Base-by-base conservation (phyloP, 148 eudicot genomes). In the Dianthus caryophyllus region DNA sequence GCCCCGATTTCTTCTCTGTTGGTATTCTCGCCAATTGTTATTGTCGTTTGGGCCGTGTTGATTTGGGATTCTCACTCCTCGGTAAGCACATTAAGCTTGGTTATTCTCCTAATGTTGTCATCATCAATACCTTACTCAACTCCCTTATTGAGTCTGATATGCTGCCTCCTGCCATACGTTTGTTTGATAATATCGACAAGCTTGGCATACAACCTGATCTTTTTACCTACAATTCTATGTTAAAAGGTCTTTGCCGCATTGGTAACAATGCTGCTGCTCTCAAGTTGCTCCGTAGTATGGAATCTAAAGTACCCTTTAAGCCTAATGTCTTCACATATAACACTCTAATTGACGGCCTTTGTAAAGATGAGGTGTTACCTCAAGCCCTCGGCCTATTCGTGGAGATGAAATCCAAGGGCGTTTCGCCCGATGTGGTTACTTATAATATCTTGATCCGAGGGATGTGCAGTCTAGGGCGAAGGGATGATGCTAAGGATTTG, bases 401-500 rank as follows among this genome's bases (percentile, higher is more conserved):
- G 43, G 62, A 58, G 62, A 58, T 58, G 62, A 58, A 58, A 58
- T 6, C 22, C 41, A 58, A 58, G 62, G 62, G 62, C 38, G 17
- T 58, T 31, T 58, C 7, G 2, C 62, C 66, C 11, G 2, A 24
- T 41, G 64, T 39, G 0, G 60, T 71, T 6, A 61, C 67, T 2
- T 71, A 71, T 20, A 71, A 15, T 60, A 13, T 48, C 36, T 41
- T 63, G 1, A 24, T 63, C 25, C 50, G 33, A 63, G 66, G 66
- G 41, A 10, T 70, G 0, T 70, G 73, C 15, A 30, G 47, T 60
- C 24, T 70, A 33, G 67, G 60, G 26, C 67, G 11, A 21, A 59
- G 73, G 66, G 38, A 60, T 57, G 73, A 60, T 9, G 66, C 73
- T 20, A 29, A 26, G 29, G 38, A 26, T 0, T 17, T 58, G 17